Evolutionary conservation across 139 green algal genomes (phyloP), one percentile per base, ranked within the genome.

Genomic region (Coelastrella sp.): DNA sequence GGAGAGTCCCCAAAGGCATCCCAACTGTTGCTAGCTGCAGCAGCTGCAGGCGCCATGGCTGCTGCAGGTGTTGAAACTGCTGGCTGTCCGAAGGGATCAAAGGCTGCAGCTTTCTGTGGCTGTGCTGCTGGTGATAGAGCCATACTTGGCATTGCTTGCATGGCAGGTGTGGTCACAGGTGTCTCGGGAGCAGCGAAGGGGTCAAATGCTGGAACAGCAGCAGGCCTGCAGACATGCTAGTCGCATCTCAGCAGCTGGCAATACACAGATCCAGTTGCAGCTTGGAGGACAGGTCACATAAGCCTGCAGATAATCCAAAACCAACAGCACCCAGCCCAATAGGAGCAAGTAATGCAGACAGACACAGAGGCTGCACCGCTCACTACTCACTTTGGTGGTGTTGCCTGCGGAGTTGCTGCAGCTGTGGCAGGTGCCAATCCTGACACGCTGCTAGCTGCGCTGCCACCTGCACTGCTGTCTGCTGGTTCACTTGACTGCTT

Each of bases 11-110:
- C 85, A 4, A 20, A 64, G 5, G 47, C 85, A 74, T n/a, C 57
- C 32, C 32, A 47, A 47, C 32, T 47, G 32, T 47, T 47, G 32
- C 32, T 47, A 83, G 85, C 5, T 58, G 71, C 3, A 23, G 20
- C 19, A 23, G 56, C 85, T 83, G 85, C 85, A 73, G 66, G 47
- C n/a, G 66, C 32, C 17, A 22, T 13, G 22, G 66, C 68, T 89
- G 82, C 58, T 19, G 84, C 23, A 71, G 59, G 59, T 16, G 80
- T 71, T 59, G 80, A 56, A 47, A 47, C 32, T 73, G 79, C 59
- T 84, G 79, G 80, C 59, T 17, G 19, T 58, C 19, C 80, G 23
- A 89, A 89, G n/a, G 84, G 71, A 23, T 89, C 84, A 83, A 82
- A 89, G 3, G 68, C 68, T 83, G 77, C 54, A 66, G 77, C 11